Base-by-base conservation (phyloP, 495 filamentous ascomycete species). In the Podospora australis region DNA sequence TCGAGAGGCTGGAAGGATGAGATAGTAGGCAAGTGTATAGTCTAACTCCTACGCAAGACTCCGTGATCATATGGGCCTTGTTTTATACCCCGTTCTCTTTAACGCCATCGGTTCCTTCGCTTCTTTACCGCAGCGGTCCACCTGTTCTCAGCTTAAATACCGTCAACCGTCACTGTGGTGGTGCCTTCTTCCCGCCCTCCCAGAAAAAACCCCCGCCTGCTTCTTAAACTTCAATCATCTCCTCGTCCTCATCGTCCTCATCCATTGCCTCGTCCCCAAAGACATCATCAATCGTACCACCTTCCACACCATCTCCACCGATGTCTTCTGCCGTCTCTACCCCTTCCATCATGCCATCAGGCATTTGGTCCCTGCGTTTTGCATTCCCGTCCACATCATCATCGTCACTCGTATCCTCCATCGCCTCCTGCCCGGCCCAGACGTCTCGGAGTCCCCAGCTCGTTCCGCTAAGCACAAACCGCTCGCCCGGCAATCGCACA, bases 401-500 rank as follows among this genome's bases (percentile, higher is more conserved):
- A 44, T 74, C 70, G 29, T 73, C 80, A 1, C 78, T 78, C 74
- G 39, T 77, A 78, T 52, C 78, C 78, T 49, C 54, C 25, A 39
- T 41, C 29, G 62, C 56, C 7, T 55, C 67, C 46, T 67, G 70
- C 24, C 66, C 74, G 10, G 70, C 75, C 87, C 87, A 95, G 46
- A 82, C 78, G 42, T 90, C 87, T 62, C 79, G 81, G 68, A 96
- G 61, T 29, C 81, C 79, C 92, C 92, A 98, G 49, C 81, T 81
- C 14, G 78, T 73, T 0, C 92, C 92, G 22, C 84, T 94, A 44
- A 96, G 71, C 53, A 91, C 90, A 62, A 95, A 97, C 61, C 87
- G 74, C 79, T 98, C 92, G 47, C 84, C 84, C 29, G 92, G 92
- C 55, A 98, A 67, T 36, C 89, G 73, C 48, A 92, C 79, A 11